phyloP scores from a whole-genome alignment of 495 filamentous ascomycete species.

The Neurospora tetrasperma region DNA sequence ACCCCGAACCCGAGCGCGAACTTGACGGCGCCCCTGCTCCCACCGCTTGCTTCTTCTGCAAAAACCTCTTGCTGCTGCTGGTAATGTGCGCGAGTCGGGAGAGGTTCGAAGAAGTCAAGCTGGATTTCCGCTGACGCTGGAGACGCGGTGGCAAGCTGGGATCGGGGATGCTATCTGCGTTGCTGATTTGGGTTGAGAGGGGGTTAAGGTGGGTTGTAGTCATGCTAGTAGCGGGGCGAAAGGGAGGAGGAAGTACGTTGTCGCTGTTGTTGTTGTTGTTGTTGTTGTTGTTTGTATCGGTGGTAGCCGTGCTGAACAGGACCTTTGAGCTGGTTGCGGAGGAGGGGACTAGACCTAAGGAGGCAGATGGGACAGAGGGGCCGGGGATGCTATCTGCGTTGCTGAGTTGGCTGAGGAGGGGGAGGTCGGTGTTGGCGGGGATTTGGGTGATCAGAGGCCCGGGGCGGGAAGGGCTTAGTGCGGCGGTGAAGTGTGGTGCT shows the following conservation, averaged over 20 bases:
- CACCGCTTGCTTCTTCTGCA: not conserved
- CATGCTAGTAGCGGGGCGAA: not conserved
- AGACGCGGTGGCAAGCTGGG: not conserved
- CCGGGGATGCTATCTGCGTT: constrained; percentile 9
- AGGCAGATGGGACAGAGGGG: not conserved
- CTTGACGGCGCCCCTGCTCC: not conserved
- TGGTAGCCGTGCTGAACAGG: not conserved
- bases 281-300: not conserved
- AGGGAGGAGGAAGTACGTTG: not conserved
- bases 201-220: constrained; percentile 7
- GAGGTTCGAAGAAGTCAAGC: not conserved
- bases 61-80: not conserved
- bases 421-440: constrained; percentile 14
- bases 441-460: constrained; percentile 11
- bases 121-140: not conserved
- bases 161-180: constrained; percentile 9
- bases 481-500: constrained; percentile 18
- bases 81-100: not conserved
- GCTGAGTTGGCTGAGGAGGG: constrained; percentile 1
- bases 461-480: constrained; percentile 25
- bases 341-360: not conserved
- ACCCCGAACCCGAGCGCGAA: not conserved
- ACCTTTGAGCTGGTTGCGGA: not conserved
- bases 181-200: constrained; percentile 5
- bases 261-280: not conserved